A percentile compares a stretch with the other conserved stretches of the same genome.
Evolutionary conservation across 345 rosid species (phyloP).

Genomic region (Euphorbia pulcherrima): DNA sequence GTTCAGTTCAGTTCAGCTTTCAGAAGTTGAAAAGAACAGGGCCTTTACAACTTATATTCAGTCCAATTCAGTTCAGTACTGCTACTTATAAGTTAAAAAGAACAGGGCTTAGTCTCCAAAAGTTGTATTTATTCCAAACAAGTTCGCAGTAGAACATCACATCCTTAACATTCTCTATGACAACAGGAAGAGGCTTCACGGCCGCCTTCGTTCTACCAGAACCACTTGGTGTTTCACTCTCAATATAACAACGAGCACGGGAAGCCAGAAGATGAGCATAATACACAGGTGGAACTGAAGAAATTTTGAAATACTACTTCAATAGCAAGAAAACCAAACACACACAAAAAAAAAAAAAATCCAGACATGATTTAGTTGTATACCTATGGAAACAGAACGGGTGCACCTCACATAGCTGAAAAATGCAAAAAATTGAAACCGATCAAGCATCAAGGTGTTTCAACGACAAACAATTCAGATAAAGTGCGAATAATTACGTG

Average conservation of each 20-base stretch:
- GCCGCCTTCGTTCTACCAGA: background rate
- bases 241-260: conserved; percentile 55
- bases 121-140: too few relatives aligned
- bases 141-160: conserved; percentile 64
- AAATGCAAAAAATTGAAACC: background rate
- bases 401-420: conserved; percentile 76
- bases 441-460: background rate
- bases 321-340: background rate
- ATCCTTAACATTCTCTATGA: conserved; percentile 52
- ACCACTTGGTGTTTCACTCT: conserved; percentile 23
- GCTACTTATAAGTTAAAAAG: too few relatives aligned
- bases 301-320: background rate
- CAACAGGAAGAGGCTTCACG: conserved; percentile 28
- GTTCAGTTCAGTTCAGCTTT: too few relatives aligned
- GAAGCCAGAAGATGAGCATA: conserved; percentile 62
- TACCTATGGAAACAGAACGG: conserved; percentile 67
- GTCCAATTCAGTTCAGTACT: too few relatives aligned
- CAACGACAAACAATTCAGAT: too few relatives aligned
- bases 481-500: background rate
- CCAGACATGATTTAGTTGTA: background rate
- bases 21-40: too few relatives aligned
- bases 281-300: conserved; percentile 70
- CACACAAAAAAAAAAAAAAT: too few relatives aligned
- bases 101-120: too few relatives aligned
- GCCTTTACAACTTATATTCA: too few relatives aligned